These are phyloP conservation scores for Sporothrix humicola DNA, from an alignment of 2,329 filamentous ascomycete genomes.

Conservation along the genomic window DNA sequence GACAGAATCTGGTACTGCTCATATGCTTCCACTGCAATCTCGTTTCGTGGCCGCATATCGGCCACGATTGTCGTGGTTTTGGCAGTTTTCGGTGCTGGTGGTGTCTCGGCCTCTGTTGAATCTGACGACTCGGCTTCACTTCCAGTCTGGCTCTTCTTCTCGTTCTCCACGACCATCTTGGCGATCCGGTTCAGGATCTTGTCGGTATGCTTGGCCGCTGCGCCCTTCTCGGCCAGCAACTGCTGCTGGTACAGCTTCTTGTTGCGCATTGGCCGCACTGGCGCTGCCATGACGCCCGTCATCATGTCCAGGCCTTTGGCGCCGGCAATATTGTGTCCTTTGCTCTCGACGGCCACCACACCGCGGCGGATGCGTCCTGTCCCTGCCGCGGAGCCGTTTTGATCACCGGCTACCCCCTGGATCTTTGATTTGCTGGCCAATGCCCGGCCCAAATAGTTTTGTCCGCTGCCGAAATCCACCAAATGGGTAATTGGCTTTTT, in stretches of 20 bases:
- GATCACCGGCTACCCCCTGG: background rate
- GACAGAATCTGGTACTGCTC: background rate
- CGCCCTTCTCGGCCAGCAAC: slow-evolving; percentile 51
- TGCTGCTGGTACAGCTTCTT: slow-evolving; percentile 74
- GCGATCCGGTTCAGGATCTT: slow-evolving; percentile 48
- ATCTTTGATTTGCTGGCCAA: slow-evolving; percentile 63
- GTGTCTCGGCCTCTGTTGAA: background rate
- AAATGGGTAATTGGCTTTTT: slow-evolving; percentile 75
- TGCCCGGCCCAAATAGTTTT: slow-evolving; percentile 91
- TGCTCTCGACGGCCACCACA: slow-evolving; percentile 89
- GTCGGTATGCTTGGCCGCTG: slow-evolving; percentile 49
- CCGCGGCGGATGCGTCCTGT: slow-evolving; percentile 71
- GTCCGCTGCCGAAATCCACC: slow-evolving; percentile 93
- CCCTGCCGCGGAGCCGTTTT: slow-evolving; percentile 48
- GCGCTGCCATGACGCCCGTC: slow-evolving; percentile 72
- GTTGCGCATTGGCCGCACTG: slow-evolving; percentile 75
- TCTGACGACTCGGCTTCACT: background rate
- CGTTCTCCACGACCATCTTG: slow-evolving; percentile 41
- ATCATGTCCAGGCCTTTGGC: slow-evolving; percentile 84
- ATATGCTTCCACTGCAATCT: slow-evolving; percentile 33
- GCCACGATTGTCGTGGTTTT: slow-evolving; percentile 19
- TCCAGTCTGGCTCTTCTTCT: slow-evolving; percentile 43
- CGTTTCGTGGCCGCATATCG: slow-evolving; percentile 34
- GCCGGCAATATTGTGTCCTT: slow-evolving; percentile 82
- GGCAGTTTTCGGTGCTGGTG: background rate